These are phyloP conservation scores for Ogataea zsoltii DNA, from an alignment of 805 yeast genomes.

Conservation along the genomic window DNA sequence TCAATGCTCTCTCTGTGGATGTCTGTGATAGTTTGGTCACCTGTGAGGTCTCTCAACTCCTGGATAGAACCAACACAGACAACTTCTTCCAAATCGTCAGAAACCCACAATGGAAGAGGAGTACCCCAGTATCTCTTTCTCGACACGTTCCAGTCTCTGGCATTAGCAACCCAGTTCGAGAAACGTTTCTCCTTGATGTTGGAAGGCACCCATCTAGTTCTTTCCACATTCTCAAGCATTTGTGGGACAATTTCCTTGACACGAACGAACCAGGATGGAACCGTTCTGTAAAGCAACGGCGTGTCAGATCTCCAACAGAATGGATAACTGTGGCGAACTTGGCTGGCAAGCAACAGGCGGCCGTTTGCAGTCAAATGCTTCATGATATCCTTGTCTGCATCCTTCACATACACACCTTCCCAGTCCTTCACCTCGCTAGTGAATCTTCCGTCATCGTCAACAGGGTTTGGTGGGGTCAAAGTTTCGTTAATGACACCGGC, in stretches of 20 bases:
- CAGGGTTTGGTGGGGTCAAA: constrained; percentile 84
- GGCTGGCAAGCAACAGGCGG: constrained; percentile 70
- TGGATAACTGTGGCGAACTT: constrained; percentile 94
- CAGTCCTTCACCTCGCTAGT: constrained; percentile 72
- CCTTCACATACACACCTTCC: constrained; percentile 87
- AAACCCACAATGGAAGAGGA: constrained; percentile 96
- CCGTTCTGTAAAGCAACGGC: constrained; percentile 92
- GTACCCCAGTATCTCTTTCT: constrained; percentile 99
- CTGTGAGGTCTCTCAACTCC: constrained; percentile 83
- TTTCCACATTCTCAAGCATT: constrained; percentile 81
- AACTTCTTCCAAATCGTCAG: constrained; percentile 89
- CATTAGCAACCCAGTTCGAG: constrained; percentile 96
- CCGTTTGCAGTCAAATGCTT: constrained; percentile 80
- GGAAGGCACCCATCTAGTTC: constrained; percentile 93
- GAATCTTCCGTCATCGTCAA: constrained; percentile 90
- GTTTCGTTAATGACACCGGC: constrained; percentile 74
- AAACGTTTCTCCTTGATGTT: constrained; percentile 92
- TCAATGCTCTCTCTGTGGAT: constrained; percentile 94
- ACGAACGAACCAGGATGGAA: constrained; percentile 98
- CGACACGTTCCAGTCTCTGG: constrained; percentile 98
- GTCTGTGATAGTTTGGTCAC: constrained; percentile 78
- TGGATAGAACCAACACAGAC: constrained; percentile 91
- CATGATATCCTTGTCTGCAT: constrained; percentile 90
- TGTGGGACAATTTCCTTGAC: constrained; percentile 84
- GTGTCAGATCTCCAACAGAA: constrained; percentile 99